Conservation (phyloP, 495 filamentous ascomycete species). For the Aspergillus biplanus region DNA sequence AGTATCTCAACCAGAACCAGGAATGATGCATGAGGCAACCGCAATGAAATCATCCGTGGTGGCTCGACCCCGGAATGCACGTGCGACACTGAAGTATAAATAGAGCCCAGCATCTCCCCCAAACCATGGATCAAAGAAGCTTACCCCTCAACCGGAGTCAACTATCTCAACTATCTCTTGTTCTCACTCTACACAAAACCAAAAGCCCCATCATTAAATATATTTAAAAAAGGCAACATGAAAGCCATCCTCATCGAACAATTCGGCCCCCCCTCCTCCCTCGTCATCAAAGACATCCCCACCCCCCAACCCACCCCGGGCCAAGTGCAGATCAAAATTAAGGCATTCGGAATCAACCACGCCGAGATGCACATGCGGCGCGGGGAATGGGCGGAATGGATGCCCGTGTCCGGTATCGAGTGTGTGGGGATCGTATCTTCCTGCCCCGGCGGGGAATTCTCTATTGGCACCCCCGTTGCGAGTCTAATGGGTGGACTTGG, state of each 20-base stretch:
- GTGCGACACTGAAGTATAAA: no score
- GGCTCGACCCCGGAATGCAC: no score
- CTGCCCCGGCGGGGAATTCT: constrained; percentile 41
- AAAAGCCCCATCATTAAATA: no score
- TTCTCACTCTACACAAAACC: no score
- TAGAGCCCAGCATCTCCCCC: no score
- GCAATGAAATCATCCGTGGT: no score
- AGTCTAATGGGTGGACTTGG: constrained; percentile 52
- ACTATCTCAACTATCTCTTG: no score
- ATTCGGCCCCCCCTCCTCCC: constrained; percentile 44
- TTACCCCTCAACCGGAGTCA: no score
- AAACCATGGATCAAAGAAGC: no score
- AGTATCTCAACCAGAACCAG: no score
- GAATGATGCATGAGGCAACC: no score
- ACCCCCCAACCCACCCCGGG: constrained; percentile 34
- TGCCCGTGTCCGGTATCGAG: constrained; percentile 49
- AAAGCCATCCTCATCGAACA: constrained; percentile 46
- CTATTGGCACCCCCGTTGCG: constrained; percentile 38
- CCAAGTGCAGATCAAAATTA: constrained; percentile 43
- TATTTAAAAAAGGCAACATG: constrained; percentile 27
- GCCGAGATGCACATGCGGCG: constrained; percentile 56
- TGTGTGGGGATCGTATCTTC: constrained; percentile 47
- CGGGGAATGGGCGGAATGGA: constrained; percentile 54
- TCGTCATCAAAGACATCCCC: constrained; percentile 36
- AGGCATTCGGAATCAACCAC: constrained; percentile 53